These are phyloP conservation scores for Didymella lethalis DNA, from an alignment of 2,329 filamentous ascomycete species.

Conservation along the genomic window DNA sequence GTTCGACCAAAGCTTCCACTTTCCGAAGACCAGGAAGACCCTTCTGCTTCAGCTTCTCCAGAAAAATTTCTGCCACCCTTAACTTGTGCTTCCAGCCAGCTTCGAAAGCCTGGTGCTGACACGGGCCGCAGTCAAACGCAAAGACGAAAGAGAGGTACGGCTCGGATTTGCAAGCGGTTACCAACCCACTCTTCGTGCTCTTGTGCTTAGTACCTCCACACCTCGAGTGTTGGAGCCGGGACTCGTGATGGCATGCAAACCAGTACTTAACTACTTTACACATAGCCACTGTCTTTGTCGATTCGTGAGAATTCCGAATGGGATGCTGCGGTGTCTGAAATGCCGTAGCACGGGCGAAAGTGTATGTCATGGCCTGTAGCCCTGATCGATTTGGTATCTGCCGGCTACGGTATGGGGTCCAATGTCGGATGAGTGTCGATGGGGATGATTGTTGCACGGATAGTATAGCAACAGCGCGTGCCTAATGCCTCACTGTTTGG, in stretches of 20 bases:
- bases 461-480: neutral
- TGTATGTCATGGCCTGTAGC: neutral
- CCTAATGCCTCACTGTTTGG: neutral
- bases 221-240: slow-evolving; percentile 39
- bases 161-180: slow-evolving; percentile 39
- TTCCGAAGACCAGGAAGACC: slow-evolving; percentile 12
- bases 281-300: slow-evolving; percentile 34
- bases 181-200: slow-evolving; percentile 13
- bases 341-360: neutral
- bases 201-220: slow-evolving; percentile 48
- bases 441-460: neutral
- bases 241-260: slow-evolving; percentile 46
- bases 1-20: slow-evolving; percentile 18
- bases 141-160: slow-evolving; percentile 34
- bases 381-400: neutral
- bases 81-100: slow-evolving; percentile 27
- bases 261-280: slow-evolving; percentile 47
- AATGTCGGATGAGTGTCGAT: neutral
- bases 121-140: slow-evolving; percentile 30
- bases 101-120: slow-evolving; percentile 33
- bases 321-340: too few relatives aligned
- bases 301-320: neutral
- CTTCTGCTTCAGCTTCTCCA: slow-evolving; percentile 11
- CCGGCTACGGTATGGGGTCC: neutral
- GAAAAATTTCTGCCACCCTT: slow-evolving; percentile 25